These are phyloP conservation scores for Panus rudis DNA, from an alignment of 768 basidiomycete genomes.

Conservation along the genomic window DNA sequence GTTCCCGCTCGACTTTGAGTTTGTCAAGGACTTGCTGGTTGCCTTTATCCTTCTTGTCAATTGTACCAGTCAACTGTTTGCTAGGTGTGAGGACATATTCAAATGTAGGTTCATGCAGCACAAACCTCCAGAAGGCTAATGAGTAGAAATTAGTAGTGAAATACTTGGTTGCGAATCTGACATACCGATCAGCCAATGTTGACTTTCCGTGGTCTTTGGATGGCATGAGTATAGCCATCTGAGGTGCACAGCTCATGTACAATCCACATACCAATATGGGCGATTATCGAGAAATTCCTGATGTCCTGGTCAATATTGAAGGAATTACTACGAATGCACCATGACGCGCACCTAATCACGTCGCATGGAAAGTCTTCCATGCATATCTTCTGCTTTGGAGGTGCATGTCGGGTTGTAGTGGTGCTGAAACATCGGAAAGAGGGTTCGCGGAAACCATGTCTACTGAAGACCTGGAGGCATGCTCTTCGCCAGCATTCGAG, in stretches of 20 bases:
- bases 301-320: not conserved
- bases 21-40: constrained; percentile 89
- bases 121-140: constrained; percentile 65
- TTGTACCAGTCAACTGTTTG: constrained; percentile 82
- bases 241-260: not conserved
- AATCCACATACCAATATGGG: constrained; percentile 69
- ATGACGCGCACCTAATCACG: constrained; percentile 48
- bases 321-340: not conserved
- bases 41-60: constrained; percentile 54
- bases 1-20: constrained; percentile 93
- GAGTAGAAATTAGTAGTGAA: constrained; percentile 2
- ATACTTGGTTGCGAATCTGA: constrained; percentile 6
- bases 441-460: constrained; percentile 44
- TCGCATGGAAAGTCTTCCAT: constrained; percentile 66
- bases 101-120: constrained; percentile 2
- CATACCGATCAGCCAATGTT: constrained; percentile 80
- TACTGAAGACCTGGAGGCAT: constrained; percentile 32
- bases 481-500: constrained; percentile 18
- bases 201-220: constrained; percentile 98
- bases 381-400: constrained; percentile 28
- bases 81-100: constrained; percentile 12
- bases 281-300: constrained; percentile 94
- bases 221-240: not conserved
- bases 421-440: constrained; percentile 25
- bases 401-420: constrained; percentile 20